phyloP scores from a whole-genome alignment of 257 asterid genomes.

The Petrea volubilis region DNA sequence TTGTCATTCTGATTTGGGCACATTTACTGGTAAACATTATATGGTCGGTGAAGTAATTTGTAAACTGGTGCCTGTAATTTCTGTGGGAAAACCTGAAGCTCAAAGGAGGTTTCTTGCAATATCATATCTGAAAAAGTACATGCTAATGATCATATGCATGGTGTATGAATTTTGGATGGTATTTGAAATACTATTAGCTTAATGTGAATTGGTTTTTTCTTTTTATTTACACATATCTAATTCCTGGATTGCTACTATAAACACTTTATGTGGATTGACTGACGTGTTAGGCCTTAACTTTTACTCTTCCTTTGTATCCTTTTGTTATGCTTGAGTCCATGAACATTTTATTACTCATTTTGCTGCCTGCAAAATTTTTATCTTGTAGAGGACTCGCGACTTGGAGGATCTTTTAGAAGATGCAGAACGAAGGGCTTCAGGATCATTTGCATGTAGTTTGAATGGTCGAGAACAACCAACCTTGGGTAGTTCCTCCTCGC shows the following conservation, averaged over 20 bases:
- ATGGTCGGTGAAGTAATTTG: neutral
- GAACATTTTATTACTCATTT: constrained; percentile 5
- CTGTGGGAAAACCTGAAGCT: neutral
- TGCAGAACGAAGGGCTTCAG: constrained; percentile 41
- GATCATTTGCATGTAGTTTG: constrained; percentile 28
- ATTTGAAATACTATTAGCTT: neutral
- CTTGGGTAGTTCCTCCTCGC: constrained; percentile 33
- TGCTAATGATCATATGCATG: neutral
- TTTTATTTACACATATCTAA: neutral
- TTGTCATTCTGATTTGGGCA: neutral
- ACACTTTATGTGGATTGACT: neutral
- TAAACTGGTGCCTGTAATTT: neutral
- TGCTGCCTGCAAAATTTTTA: constrained; percentile 21
- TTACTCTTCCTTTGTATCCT: neutral
- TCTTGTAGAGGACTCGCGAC: constrained; percentile 53
- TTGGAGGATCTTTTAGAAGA: constrained; percentile 49
- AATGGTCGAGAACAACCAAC: constrained; percentile 29
- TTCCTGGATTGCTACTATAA: neutral
- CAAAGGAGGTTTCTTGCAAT: neutral
- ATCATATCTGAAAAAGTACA: neutral
- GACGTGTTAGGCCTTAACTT: constrained; percentile 3
- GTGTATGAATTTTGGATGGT: neutral
- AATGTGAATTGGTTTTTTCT: neutral
- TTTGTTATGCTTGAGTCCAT: neutral
- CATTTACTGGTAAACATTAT: neutral